Percentiles rank a stretch among this genome's conserved stretches.
Evolutionary conservation across 2,329 filamentous ascomycete species (phyloP).

Genomic region (Ceratocystis harringtonii): DNA sequence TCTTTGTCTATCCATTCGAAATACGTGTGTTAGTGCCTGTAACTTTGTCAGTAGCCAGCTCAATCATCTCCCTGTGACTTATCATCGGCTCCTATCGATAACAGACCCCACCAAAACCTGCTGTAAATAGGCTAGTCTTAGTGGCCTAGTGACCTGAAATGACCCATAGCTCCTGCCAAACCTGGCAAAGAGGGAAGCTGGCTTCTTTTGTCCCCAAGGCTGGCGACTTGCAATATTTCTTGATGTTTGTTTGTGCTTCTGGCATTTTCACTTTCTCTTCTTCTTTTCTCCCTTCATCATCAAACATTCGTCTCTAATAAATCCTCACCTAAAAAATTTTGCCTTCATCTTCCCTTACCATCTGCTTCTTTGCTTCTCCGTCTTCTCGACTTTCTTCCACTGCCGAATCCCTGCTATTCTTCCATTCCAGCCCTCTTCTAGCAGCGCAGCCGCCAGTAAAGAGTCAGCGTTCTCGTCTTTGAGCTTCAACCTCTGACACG

Average conservation of each 20-base stretch:
- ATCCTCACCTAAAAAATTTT: neutral
- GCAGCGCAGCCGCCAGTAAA: neutral
- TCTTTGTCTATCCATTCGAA: neutral
- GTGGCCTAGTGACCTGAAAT: neutral
- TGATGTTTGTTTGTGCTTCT: conserved; percentile 3
- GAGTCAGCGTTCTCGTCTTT: neutral
- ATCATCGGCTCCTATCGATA: neutral
- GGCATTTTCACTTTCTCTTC: neutral
- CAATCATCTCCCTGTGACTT: neutral
- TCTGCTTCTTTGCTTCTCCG: neutral
- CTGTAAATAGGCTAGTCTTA: neutral
- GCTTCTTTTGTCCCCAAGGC: conserved; percentile 2
- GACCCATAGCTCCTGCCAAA: neutral
- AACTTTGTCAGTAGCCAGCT: neutral
- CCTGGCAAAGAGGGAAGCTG: conserved; percentile 2
- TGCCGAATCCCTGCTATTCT: neutral
- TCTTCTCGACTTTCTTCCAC: neutral
- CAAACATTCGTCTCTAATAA: neutral
- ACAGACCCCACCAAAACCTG: neutral
- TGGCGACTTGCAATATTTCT: neutral
- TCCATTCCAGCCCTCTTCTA: neutral
- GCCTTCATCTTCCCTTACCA: neutral
- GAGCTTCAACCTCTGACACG: neutral
- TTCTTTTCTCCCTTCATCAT: conserved; percentile 6
- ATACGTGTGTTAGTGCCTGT: neutral